Base-by-base conservation (phyloP, 805 yeast species). In the Spathaspora passalidarum region DNA sequence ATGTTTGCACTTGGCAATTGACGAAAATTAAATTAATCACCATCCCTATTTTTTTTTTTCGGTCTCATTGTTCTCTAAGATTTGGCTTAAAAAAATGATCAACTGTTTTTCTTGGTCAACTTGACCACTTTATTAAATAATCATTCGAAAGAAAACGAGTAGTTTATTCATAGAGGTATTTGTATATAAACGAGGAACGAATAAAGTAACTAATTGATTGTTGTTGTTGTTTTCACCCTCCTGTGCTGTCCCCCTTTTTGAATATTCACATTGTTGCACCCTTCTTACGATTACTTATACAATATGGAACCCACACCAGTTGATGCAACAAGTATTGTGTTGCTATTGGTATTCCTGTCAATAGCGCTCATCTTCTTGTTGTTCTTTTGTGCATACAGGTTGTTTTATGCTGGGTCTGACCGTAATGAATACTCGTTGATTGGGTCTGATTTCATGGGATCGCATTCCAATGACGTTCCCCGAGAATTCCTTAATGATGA, bases 401-500 rank as follows among this genome's bases (percentile, higher is more conserved):
- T 49, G 11, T 49, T 50, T 23, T 38, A 36, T 25, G n/a, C 37
- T 6, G 39, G 34, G 21, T 42, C 41, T 10, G 47, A 37, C 13
- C 42, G 52, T 25, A 49, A 48, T 46, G 53, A 48, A 19, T 50
- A 48, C 32, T 29, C 49, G 5, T 45, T 48, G 16, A 45, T 53
- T 26, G 52, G 55, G 21, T 43, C 50, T 22, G 54, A 55, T 14
- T 46, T 50, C 21, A 29, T 44, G 43, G 55, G 53, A 10, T 42
- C 52, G 2, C 40, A 42, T 22, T 44, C 47, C 11, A 44, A 48
- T 32, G 61, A 53, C 21, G 54, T 69, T 2, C 75, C 75, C 16
- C 59, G 56, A 16, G 75, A 65, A 44, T 70, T 66, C 47, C 49
- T 71, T 19, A 68, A 70, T 47, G 76, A 71, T 50, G 73, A 69